These are phyloP conservation scores for Grosmannia clavigera DNA, from an alignment of 2,329 filamentous ascomycete genomes.

Conservation along the genomic window DNA sequence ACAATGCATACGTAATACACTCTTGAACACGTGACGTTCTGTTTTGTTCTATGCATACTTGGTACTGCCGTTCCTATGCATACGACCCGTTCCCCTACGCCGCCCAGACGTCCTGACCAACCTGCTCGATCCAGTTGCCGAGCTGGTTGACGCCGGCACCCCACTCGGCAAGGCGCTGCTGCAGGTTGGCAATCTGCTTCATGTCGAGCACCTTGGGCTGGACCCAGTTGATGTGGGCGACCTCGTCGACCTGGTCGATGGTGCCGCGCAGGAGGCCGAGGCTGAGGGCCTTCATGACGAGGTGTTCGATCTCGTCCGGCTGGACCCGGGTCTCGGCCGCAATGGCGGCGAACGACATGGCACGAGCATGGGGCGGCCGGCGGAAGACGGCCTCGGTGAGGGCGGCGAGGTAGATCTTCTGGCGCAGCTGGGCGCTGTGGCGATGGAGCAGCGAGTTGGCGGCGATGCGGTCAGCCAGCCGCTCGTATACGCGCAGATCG, in stretches of 20 bases:
- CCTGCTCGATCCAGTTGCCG: slow-evolving; percentile 91
- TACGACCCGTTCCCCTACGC: slow-evolving; percentile 32
- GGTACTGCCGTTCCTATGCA: neutral
- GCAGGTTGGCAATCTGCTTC: slow-evolving; percentile 90
- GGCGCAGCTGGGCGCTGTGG: slow-evolving; percentile 74
- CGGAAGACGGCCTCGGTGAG: slow-evolving; percentile 95
- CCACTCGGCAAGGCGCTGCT: slow-evolving; percentile 80
- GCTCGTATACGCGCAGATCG: slow-evolving; percentile 77
- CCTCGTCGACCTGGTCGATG: slow-evolving; percentile 90
- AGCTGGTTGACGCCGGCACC: slow-evolving; percentile 91
- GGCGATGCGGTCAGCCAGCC: slow-evolving; percentile 66
- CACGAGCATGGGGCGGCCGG: slow-evolving; percentile 85
- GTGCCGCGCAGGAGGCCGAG: slow-evolving; percentile 79
- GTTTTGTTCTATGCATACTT: too few species aligned
- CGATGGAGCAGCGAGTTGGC: slow-evolving; percentile 68
- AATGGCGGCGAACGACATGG: slow-evolving; percentile 85
- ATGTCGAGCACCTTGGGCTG: slow-evolving; percentile 96
- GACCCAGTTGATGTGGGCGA: slow-evolving; percentile 96
- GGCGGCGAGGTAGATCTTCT: slow-evolving; percentile 96
- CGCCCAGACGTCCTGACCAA: slow-evolving; percentile 92
- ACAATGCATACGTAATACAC: neutral
- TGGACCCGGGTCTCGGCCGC: slow-evolving; percentile 84
- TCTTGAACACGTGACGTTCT: neutral
- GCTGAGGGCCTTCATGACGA: slow-evolving; percentile 98
- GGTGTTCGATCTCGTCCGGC: slow-evolving; percentile 85